Evolutionary conservation across 2,329 filamentous ascomycete species (phyloP), one percentile per base, ranked within the genome.

Genomic region (Fusarium newnesense): DNA sequence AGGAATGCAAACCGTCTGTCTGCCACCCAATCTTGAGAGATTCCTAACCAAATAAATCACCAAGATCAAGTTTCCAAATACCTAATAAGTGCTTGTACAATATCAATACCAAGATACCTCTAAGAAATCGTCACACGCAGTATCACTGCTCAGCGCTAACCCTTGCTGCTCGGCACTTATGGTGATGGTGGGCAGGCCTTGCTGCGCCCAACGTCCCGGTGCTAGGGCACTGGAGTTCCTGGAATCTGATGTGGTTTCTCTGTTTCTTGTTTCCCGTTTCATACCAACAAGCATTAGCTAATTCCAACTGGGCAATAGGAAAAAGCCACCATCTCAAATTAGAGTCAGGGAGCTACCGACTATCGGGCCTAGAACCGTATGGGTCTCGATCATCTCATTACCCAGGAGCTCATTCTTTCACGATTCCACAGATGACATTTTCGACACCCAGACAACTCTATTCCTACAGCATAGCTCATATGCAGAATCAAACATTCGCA

Each of bases 121-220:
- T 32, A 37, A 53, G 28, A 37, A 43, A 42, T 68, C 54, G 46
- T 75, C 71, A 77, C 75, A 67, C 53, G 47, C 53, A 62, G 54
- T 36, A 56, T 46, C 42, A 43, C 54, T 66, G 60, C 62, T 73
- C 65, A 67, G 66, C 74, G 36, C 43, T 59, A 46, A 72, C 59
- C 74, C 74, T 69, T 69, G 74, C 53, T 65, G 40, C 57, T 73
- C 74, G 74, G 74, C 72, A 76, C 72, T 71, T 77, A 71, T 67
- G 57, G 64, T 56, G 44, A 43, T 72, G 69, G 69, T 72, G 64
- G 64, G 62, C 54, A 67, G 72, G 59, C 59, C 59, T 44, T 67
- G 63, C 75, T 76, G 75, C 75, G 70, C 65, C 75, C 62, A 72
- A 53, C 57, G 72, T 68, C 73, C 70, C 61, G 70, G 58, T 69